These are phyloP conservation scores for Ceriops zippeliana DNA, from an alignment of 345 rosid species.

Conservation along the genomic window DNA sequence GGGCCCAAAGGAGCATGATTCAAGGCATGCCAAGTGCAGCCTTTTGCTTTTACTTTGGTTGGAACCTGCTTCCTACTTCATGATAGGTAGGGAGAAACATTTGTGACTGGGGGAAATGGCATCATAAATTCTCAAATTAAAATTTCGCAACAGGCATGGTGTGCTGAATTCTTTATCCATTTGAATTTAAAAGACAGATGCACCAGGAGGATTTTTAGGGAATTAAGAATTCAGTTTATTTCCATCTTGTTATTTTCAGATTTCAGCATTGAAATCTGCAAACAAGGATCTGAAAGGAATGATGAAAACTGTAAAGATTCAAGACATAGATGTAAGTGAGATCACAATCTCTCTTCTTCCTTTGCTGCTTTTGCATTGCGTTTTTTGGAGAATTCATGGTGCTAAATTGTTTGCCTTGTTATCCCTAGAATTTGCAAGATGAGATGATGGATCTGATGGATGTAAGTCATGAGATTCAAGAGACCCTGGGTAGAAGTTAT, in stretches of 20 bases:
- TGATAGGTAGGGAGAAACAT: slow-evolving; percentile 40
- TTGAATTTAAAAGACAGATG: background rate
- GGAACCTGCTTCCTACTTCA: slow-evolving; percentile 56
- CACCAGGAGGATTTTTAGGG: slow-evolving; percentile 4
- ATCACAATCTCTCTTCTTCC: slow-evolving; percentile 5
- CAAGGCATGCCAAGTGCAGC: slow-evolving; percentile 38
- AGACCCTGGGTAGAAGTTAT: slow-evolving; percentile 90
- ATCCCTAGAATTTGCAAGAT: slow-evolving; percentile 84
- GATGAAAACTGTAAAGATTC: slow-evolving; percentile 99
- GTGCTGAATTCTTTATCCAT: background rate
- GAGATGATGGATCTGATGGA: slow-evolving; percentile 99
- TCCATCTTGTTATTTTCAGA: slow-evolving; percentile 39
- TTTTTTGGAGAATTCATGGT: slow-evolving; percentile 8
- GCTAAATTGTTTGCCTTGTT: slow-evolving; percentile 9
- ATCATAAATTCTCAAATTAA: slow-evolving; percentile 11
- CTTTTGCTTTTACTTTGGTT: slow-evolving; percentile 33
- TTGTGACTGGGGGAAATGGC: slow-evolving; percentile 20
- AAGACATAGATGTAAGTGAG: slow-evolving; percentile 76
- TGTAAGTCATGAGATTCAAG: slow-evolving; percentile 92
- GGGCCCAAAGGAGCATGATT: slow-evolving; percentile 34
- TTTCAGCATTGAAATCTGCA: slow-evolving; percentile 89
- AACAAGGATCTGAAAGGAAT: slow-evolving; percentile 98
- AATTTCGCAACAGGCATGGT: background rate
- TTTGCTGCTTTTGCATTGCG: background rate
- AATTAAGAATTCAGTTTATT: background rate